phyloP scores from a whole-genome alignment of 2,329 filamentous ascomycete genomes.

The Claviceps pazoutovae region DNA sequence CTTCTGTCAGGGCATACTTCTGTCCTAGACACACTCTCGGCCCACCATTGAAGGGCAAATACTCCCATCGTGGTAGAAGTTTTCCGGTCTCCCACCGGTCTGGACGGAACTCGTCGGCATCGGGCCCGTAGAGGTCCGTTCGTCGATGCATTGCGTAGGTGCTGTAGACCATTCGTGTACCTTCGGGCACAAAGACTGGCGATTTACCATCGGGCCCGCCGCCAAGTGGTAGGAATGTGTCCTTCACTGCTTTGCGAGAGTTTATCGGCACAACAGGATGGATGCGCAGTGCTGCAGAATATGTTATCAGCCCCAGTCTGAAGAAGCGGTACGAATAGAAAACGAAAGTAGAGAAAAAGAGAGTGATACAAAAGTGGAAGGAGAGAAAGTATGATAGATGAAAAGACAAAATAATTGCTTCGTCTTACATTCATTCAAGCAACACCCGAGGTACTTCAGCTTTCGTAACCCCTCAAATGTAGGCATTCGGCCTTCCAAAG shows the following conservation, averaged over 20 bases:
- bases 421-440: conserved; percentile 12
- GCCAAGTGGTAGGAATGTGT: conserved; percentile 35
- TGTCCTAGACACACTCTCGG: conserved; percentile 26
- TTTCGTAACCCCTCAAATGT: conserved; percentile 10
- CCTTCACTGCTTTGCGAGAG: conserved; percentile 27
- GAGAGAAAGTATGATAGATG: not conserved
- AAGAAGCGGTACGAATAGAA: too few species aligned
- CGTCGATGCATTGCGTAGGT: conserved; percentile 27
- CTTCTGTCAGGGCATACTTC: conserved; percentile 13
- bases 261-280: conserved; percentile 35
- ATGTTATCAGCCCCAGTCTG: too few species aligned
- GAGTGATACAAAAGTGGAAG: not conserved
- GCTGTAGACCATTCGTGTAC: conserved; percentile 26
- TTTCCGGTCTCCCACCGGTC: conserved; percentile 24
- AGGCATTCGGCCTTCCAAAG: conserved; percentile 9
- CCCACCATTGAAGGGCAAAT: conserved; percentile 32
- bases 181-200: conserved; percentile 34
- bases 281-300: conserved; percentile 24
- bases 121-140: conserved; percentile 23
- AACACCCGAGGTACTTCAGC: conserved; percentile 10
- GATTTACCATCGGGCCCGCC: conserved; percentile 31
- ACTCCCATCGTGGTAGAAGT: conserved; percentile 25
- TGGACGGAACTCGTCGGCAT: conserved; percentile 26
- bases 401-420: not conserved
- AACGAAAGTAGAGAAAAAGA: not conserved